Conservation (phyloP, 2,329 filamentous ascomycete species). For the Penicillium fuscoglaucum region DNA sequence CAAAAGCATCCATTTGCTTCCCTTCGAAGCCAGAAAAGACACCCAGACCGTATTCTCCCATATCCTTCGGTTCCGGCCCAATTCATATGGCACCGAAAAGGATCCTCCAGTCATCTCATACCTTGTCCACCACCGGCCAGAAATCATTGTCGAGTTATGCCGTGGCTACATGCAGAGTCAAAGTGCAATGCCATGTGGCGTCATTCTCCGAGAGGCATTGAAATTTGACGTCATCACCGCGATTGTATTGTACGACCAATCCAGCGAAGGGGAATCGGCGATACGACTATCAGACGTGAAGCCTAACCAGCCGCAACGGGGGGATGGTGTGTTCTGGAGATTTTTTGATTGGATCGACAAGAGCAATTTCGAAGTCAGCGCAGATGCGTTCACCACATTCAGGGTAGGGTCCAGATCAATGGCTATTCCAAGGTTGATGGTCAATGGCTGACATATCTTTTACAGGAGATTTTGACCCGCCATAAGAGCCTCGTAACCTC, state of each 20-base stretch:
- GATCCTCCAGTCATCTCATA: conserved; percentile 86
- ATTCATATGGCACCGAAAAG: conserved; percentile 59
- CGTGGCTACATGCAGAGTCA: conserved; percentile 86
- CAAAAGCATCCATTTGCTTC: conserved; percentile 76
- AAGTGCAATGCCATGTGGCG: conserved; percentile 87
- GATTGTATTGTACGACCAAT: conserved; percentile 90
- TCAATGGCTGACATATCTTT: not conserved
- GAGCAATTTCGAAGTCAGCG: conserved; percentile 92
- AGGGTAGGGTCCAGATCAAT: conserved; percentile 59
- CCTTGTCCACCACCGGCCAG: conserved; percentile 80
- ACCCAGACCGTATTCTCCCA: conserved; percentile 95
- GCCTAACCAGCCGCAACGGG: conserved; percentile 70
- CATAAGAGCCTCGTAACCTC: conserved; percentile 89
- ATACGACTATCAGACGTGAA: conserved; percentile 77
- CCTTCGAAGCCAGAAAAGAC: conserved; percentile 95
- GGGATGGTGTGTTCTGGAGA: conserved; percentile 87
- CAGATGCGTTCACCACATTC: conserved; percentile 97
- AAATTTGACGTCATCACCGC: conserved; percentile 91
- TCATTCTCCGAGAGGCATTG: conserved; percentile 81
- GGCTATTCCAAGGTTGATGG: not conserved
- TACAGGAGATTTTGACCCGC: conserved; percentile 84
- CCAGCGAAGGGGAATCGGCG: conserved; percentile 69
- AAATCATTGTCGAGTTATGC: conserved; percentile 84
- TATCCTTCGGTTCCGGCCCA: conserved; percentile 83
- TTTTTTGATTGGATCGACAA: conserved; percentile 98